These are phyloP conservation scores for Lasiodiplodia gonubiensis DNA, from an alignment of 2,329 filamentous ascomycete genomes.

Conservation along the genomic window DNA sequence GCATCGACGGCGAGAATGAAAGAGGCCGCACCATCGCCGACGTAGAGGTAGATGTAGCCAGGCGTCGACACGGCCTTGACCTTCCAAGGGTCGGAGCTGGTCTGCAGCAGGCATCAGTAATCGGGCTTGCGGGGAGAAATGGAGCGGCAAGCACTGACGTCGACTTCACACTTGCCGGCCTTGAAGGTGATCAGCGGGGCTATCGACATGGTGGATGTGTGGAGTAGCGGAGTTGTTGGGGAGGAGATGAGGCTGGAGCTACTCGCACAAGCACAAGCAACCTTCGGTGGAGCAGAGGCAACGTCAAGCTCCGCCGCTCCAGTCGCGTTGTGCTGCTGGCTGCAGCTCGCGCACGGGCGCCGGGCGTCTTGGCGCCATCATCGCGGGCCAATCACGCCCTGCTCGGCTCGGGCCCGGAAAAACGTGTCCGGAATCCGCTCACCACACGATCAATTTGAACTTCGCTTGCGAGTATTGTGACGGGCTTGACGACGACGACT, in stretches of 20 bases:
- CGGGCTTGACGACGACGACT: constrained; percentile 29
- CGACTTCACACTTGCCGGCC: constrained; percentile 84
- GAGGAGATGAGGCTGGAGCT: constrained; percentile 27
- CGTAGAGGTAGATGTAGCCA: constrained; percentile 91
- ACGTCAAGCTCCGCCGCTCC: constrained; percentile 24
- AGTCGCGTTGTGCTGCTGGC: not conserved
- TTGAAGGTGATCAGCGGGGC: constrained; percentile 93
- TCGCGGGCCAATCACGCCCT: constrained; percentile 13
- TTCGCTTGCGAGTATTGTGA: constrained; percentile 24
- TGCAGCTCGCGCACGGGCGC: constrained; percentile 20
- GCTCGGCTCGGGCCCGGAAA: constrained; percentile 27
- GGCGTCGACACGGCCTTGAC: constrained; percentile 74
- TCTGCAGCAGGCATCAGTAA: constrained; percentile 22
- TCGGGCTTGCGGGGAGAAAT: not conserved
- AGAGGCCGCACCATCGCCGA: constrained; percentile 74
- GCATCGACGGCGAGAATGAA: no score
- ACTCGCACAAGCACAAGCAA: constrained; percentile 10
- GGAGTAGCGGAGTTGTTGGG: not conserved
- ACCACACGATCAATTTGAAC: constrained; percentile 28
- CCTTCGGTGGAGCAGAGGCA: constrained; percentile 29
- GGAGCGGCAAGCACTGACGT: constrained; percentile 61
- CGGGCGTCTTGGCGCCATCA: constrained; percentile 25
- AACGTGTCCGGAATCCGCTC: constrained; percentile 12
- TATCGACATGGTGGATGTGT: constrained; percentile 70
- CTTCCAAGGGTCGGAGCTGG: constrained; percentile 66